phyloP scores from a whole-genome alignment of 2,329 filamentous ascomycete species.

The Diplodia sapinea region DNA sequence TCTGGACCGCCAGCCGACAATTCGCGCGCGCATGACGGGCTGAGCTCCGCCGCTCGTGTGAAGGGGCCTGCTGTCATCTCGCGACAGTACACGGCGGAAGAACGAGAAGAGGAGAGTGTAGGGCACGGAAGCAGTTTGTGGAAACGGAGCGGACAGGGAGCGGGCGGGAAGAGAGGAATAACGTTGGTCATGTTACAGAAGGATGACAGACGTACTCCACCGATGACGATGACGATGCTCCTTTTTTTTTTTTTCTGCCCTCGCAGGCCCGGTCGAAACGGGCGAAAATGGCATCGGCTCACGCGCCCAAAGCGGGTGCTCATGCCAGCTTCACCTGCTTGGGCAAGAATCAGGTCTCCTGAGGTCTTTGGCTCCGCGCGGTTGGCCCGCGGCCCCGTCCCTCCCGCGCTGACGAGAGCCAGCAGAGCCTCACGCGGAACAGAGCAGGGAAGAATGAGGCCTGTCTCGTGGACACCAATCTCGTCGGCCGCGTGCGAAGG shows the following conservation, averaged over 20 bases:
- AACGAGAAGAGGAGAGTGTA: not conserved
- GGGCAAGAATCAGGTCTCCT: not conserved
- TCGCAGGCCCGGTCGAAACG: not conserved
- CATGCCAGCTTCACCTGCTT: slow-evolving; percentile 20
- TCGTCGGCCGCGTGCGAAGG: not conserved
- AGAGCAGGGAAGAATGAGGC: not conserved
- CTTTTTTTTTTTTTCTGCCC: not conserved
- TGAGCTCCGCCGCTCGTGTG: not conserved
- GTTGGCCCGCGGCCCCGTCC: not conserved
- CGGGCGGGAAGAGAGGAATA: not conserved
- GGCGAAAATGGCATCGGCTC: slow-evolving; percentile 10
- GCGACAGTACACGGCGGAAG: not conserved
- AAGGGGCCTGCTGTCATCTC: not conserved
- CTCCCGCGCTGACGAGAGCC: slow-evolving; percentile 21
- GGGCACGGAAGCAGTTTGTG: not conserved
- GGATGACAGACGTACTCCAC: not conserved
- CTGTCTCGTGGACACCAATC: not conserved
- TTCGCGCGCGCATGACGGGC: slow-evolving; percentile 2
- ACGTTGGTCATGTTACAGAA: not conserved
- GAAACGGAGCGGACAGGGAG: slow-evolving; percentile 15
- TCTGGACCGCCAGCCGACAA: not conserved
- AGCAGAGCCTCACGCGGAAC: slow-evolving; percentile 18
- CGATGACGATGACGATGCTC: not conserved
- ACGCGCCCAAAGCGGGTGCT: slow-evolving; percentile 21
- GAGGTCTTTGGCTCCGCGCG: not conserved